Conservation (phyloP, 495 filamentous ascomycete species). For the Aspergillus affinis region DNA sequence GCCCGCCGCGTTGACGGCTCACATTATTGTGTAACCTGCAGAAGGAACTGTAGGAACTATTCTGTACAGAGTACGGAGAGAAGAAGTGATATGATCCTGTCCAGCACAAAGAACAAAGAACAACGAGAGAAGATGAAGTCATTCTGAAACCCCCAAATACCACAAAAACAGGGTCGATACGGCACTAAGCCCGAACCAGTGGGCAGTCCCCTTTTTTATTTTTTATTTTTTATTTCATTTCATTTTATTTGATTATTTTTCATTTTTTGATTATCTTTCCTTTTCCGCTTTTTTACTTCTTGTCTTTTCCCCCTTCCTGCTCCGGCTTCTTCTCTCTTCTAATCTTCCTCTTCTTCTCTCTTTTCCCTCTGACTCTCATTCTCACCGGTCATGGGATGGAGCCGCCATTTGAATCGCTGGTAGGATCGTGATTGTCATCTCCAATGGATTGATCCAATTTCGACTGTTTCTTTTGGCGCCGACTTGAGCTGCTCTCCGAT, state of each 20-base stretch:
- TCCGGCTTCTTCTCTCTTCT: neutral
- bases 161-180: neutral
- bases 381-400: constrained; percentile 18
- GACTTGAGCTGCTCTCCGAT: constrained; percentile 13
- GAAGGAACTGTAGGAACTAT: no score
- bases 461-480: constrained; percentile 3
- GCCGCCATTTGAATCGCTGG: constrained; percentile 27
- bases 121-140: neutral
- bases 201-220: no score
- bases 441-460: constrained; percentile 17
- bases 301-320: neutral
- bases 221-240: no score
- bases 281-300: no score
- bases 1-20: no score
- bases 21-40: no score
- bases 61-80: no score
- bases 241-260: no score
- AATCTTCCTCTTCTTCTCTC: neutral
- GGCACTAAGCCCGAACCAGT: constrained; percentile 3
- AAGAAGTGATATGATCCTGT: no score
- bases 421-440: constrained; percentile 25
- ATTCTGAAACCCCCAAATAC: neutral
- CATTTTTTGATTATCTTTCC: no score
- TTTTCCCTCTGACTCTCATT: constrained; percentile 5
- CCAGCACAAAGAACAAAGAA: neutral